Percentiles rank a stretch among this genome's conserved stretches.
Conservation (phyloP, 2,329 filamentous ascomycete species). For the Penicillium hesseltinei region DNA sequence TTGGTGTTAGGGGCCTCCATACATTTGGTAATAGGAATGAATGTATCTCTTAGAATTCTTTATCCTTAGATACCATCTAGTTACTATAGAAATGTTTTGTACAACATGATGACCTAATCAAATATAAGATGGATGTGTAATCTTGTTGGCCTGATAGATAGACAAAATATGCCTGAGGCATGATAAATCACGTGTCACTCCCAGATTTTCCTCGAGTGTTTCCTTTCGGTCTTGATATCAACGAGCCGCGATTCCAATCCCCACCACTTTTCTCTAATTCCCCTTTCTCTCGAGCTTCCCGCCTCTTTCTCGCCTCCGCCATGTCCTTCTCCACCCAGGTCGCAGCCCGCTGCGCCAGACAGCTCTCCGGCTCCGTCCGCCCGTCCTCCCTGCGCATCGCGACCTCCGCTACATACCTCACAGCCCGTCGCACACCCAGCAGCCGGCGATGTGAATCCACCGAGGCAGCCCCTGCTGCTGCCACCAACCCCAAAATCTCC, state of each 20-base stretch:
- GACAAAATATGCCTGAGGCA: neutral
- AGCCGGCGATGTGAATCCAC: conserved; percentile 85
- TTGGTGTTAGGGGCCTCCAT: neutral
- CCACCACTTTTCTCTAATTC: conserved; percentile 13
- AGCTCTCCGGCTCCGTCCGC: conserved; percentile 40
- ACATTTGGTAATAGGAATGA: no score
- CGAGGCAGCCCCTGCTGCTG: conserved; percentile 56
- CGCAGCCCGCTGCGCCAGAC: conserved; percentile 45
- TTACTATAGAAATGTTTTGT: no score
- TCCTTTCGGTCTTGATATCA: conserved; percentile 31
- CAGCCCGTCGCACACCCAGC: conserved; percentile 43
- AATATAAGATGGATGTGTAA: no score
- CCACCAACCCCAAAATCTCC: conserved; percentile 83
- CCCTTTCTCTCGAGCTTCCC: conserved; percentile 1
- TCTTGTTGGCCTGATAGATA: neutral
- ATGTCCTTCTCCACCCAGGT: conserved; percentile 44
- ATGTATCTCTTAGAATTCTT: no score
- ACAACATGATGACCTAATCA: no score
- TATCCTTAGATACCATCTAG: no score
- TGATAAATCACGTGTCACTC: conserved; percentile 28
- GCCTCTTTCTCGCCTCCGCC: conserved; percentile 15
- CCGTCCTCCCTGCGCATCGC: conserved; percentile 42
- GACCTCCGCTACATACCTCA: conserved; percentile 39
- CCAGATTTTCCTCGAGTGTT: conserved; percentile 36
- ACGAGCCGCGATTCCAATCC: conserved; percentile 21